Evolutionary conservation across 148 eudicot species (phyloP), one percentile per base, ranked within the genome.

Genomic region (Chenopodium album): DNA sequence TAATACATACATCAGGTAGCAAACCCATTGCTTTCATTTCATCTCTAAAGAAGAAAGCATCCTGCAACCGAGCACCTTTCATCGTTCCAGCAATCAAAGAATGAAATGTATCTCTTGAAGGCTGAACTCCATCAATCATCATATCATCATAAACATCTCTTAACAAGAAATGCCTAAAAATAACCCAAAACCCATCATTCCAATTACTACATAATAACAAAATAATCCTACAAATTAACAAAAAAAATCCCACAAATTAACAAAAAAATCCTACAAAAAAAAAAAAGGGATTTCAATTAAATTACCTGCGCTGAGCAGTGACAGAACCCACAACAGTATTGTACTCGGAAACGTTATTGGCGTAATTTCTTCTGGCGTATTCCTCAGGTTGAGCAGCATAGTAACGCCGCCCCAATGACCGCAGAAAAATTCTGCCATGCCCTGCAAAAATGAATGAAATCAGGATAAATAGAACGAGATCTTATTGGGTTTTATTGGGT

Each of bases 121-220:
- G 99, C 81, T 91, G 92, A 84, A 95, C 92, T 73, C 94, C 96
- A 81, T 95, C 99, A 76, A 95, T 89, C 90, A 91, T 82, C 99
- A 95, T 93, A 86, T 95, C 99, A 76, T 95, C 99, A 83, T 95
- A 95, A 34, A 89, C 98, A 90, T 92, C 98, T 76, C 97, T 92
- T 94, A 95, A 86, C 85, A 95, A 68, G 87, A 56, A 90, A 87
- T 83, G 71, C 93, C 98, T 95, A 76, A 13, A 83, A 71, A 73
- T 34, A 56, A 17, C 62, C 23, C 19, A 70, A 37, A 64, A 78
- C 2, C 37, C 28, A 77, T 13, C 13, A 73, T 34, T 32, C n/a
- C 32, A 71, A 23, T 71, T 66, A 23, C 31, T 26, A 32, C 34
- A 20, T 59, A 46, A 70, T 32, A 56, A 26, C 44, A 65, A 76